phyloP scores from a whole-genome alignment of 768 basidiomycete genomes.

The Atractiella rhizophila region DNA sequence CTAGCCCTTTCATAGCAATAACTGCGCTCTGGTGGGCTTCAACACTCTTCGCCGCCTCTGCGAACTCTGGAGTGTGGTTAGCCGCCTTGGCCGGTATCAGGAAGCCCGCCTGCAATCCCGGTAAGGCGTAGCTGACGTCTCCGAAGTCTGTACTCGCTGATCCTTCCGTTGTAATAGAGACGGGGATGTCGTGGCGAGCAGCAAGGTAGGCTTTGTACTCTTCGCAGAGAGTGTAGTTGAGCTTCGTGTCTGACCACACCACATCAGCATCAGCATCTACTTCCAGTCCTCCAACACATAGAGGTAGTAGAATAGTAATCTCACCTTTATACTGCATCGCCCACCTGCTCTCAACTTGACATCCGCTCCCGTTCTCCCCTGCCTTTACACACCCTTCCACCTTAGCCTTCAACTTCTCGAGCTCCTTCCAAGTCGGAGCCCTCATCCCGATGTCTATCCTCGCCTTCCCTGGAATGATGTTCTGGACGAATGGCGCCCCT shows the following conservation, averaged over 20 bases:
- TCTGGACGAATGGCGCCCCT: slow-evolving; percentile 9
- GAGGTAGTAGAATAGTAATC: background rate
- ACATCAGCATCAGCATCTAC: background rate
- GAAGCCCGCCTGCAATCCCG: slow-evolving; percentile 7
- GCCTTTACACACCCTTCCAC: slow-evolving; percentile 9
- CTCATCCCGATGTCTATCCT: background rate
- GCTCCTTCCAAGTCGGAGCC: background rate
- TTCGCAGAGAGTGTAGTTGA: slow-evolving; percentile 1
- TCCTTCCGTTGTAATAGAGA: background rate
- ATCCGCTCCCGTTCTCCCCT: slow-evolving; percentile 13
- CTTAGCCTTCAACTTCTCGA: slow-evolving; percentile 3
- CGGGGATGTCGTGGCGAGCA: slow-evolving; percentile 3
- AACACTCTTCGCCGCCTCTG: slow-evolving; percentile 12
- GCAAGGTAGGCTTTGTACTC: slow-evolving; percentile 8
- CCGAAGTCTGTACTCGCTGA: slow-evolving; percentile 15
- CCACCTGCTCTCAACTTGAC: slow-evolving; percentile 10
- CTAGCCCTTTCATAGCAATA: slow-evolving; percentile 15
- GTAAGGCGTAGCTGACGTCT: slow-evolving; percentile 6
- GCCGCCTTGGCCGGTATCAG: slow-evolving; percentile 8
- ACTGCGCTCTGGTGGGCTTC: slow-evolving; percentile 17
- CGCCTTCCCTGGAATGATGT: slow-evolving; percentile 7
- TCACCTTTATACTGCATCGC: slow-evolving; percentile 5
- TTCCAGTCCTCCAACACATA: background rate
- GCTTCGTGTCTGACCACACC: no score
- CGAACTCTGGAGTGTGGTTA: slow-evolving; percentile 17